Evolutionary conservation across 2,329 filamentous ascomycete species (phyloP).

Genomic region (Dactylella cylindrospora): DNA sequence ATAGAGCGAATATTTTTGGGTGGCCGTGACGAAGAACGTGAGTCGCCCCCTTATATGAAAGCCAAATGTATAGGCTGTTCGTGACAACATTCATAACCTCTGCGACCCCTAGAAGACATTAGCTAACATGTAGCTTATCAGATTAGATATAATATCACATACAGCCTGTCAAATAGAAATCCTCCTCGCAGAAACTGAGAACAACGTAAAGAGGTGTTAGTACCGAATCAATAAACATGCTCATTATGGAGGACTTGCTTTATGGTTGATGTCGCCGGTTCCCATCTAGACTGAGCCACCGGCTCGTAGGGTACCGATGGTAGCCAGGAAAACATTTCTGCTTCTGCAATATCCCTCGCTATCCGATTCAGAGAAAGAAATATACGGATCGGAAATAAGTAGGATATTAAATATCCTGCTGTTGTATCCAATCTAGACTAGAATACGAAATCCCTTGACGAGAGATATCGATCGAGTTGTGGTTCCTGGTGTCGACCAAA

Average conservation of each 20-base stretch:
- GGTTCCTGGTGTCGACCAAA: no score
- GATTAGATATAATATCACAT: slow-evolving; percentile 11
- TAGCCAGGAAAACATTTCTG: slow-evolving; percentile 36
- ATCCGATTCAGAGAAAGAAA: no score
- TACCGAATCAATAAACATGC: background rate
- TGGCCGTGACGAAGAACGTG: slow-evolving; percentile 73
- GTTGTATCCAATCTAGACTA: no score
- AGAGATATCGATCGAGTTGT: no score
- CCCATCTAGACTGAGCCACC: slow-evolving; percentile 45
- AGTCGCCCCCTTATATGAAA: slow-evolving; percentile 72
- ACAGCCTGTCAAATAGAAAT: slow-evolving; percentile 48
- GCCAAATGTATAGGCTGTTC: slow-evolving; percentile 76
- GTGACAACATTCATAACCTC: slow-evolving; percentile 65
- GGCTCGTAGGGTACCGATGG: slow-evolving; percentile 46
- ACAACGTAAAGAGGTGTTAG: background rate
- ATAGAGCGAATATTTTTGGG: slow-evolving; percentile 71
- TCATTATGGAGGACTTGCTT: slow-evolving; percentile 41
- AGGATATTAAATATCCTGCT: no score
- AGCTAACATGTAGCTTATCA: background rate
- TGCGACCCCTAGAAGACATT: slow-evolving; percentile 46
- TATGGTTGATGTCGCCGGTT: slow-evolving; percentile 47
- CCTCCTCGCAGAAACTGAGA: slow-evolving; percentile 49
- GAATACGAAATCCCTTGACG: no score
- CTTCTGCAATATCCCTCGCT: no score
- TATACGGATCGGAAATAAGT: no score